phyloP scores from a whole-genome alignment of 2,329 filamentous ascomycete genomes.

The Aspergillus novoparasiticus region DNA sequence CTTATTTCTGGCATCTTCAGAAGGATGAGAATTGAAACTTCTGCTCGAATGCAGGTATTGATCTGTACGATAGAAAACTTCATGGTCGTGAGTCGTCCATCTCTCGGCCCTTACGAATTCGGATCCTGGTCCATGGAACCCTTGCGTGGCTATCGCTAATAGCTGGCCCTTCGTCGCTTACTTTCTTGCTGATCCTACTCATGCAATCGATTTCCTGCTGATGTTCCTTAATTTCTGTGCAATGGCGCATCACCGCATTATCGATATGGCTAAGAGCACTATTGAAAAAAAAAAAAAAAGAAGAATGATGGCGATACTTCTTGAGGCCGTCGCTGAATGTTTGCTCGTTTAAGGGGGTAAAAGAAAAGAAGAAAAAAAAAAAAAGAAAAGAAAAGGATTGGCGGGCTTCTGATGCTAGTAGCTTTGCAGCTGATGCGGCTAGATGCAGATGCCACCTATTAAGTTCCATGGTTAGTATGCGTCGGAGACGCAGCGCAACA shows the following conservation, averaged over 20 bases:
- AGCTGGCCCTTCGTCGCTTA: slow-evolving; percentile 10
- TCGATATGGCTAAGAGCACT: not conserved
- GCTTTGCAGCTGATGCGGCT: slow-evolving; percentile 24
- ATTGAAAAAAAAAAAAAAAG: not conserved
- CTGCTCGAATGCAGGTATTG: slow-evolving; percentile 14
- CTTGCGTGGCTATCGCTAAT: slow-evolving; percentile 23
- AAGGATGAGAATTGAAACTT: not conserved
- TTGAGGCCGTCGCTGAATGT: not conserved
- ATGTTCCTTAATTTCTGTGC: slow-evolving; percentile 4
- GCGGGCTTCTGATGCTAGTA: slow-evolving; percentile 19
- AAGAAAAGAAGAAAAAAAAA: not conserved
- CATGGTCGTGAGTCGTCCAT: not conserved
- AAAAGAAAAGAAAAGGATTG: not conserved
- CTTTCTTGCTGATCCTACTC: slow-evolving; percentile 14
- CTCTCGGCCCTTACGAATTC: slow-evolving; percentile 16
- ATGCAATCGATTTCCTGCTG: slow-evolving; percentile 8
- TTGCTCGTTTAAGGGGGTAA: not conserved
- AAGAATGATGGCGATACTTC: not conserved
- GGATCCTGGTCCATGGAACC: slow-evolving; percentile 15
- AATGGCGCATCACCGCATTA: slow-evolving; percentile 1
- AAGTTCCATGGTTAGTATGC: slow-evolving; percentile 23
- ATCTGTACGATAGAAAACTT: not conserved
- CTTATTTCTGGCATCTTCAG: slow-evolving; percentile 4
- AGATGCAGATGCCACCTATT: slow-evolving; percentile 26
- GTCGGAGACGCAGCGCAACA: slow-evolving; percentile 15